Evolutionary conservation across 495 filamentous ascomycete genomes (phyloP).

Genomic region (Venustampulla echinocandica): DNA sequence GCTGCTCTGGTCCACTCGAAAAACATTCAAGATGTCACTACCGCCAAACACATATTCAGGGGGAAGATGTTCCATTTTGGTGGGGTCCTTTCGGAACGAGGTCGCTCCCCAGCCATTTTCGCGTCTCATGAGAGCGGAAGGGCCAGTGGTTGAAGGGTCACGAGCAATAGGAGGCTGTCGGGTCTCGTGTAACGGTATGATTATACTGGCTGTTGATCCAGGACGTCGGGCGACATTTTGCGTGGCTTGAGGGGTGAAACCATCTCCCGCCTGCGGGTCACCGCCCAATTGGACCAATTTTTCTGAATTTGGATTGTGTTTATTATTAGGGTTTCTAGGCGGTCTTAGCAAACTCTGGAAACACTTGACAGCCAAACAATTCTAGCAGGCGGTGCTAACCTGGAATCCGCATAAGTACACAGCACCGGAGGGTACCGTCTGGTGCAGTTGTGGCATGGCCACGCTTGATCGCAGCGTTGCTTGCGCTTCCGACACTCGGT

Average conservation of each 20-base stretch:
- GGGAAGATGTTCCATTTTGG: background rate
- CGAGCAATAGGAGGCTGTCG: no score
- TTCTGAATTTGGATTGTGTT: background rate
- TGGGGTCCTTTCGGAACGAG: background rate
- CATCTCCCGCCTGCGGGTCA: no score
- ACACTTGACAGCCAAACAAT: background rate
- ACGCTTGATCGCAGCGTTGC: no score
- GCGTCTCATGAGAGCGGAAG: no score
- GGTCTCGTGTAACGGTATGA: no score
- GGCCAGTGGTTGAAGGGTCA: no score
- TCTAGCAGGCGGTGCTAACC: slow-evolving; percentile 1
- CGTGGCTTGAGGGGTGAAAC: background rate
- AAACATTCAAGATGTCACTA: slow-evolving; percentile 6
- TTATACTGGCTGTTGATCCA: no score
- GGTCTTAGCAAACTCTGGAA: background rate
- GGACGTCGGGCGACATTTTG: background rate
- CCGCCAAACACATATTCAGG: background rate
- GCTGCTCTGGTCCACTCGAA: slow-evolving; percentile 1
- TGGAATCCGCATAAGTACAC: slow-evolving; percentile 11
- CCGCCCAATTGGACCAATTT: background rate
- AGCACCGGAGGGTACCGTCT: slow-evolving; percentile 16
- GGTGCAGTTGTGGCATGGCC: slow-evolving; percentile 18
- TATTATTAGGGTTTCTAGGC: background rate
- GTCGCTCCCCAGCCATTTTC: background rate
- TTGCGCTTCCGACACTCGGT: no score